These are phyloP conservation scores for Populus nigra DNA, from an alignment of 345 rosid genomes.

Conservation along the genomic window DNA sequence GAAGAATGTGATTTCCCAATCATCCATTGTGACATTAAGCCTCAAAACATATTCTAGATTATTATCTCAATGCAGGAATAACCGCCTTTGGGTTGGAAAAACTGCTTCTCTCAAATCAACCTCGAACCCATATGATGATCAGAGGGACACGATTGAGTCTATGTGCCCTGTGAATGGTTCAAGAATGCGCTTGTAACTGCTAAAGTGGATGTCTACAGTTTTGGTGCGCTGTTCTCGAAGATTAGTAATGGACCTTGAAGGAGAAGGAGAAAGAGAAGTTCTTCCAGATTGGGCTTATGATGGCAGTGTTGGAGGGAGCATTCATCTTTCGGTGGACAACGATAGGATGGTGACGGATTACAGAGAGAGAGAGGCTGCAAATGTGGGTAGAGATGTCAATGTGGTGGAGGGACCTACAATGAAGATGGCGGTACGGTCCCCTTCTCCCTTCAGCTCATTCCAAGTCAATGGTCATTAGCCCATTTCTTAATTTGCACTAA, in stretches of 20 bases:
- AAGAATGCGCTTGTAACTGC: constrained; percentile 15
- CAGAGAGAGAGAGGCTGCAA: neutral
- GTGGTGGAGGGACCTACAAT: constrained; percentile 27
- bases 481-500: no score
- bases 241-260: constrained; percentile 1
- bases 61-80: neutral
- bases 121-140: constrained; percentile 5
- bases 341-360: constrained; percentile 16
- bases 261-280: neutral
- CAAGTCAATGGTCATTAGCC: no score
- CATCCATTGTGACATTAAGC: constrained; percentile 25
- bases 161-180: constrained; percentile 20
- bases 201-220: constrained; percentile 24
- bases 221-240: constrained; percentile 17
- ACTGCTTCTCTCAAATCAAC: constrained; percentile 5
- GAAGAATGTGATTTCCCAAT: constrained; percentile 16
- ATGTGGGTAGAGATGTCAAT: constrained; percentile 11
- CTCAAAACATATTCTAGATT: constrained; percentile 20
- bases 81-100: constrained; percentile 20
- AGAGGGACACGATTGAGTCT: constrained; percentile 16
- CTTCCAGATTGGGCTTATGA: constrained; percentile 19
- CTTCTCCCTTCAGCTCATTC: no score
- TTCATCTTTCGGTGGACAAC: constrained; percentile 1
- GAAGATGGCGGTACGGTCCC: constrained; percentile 14
- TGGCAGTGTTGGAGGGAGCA: constrained; percentile 5